These are phyloP conservation scores for Boletus subparvulus DNA, from an alignment of 768 basidiomycete genomes.

Conservation along the genomic window DNA sequence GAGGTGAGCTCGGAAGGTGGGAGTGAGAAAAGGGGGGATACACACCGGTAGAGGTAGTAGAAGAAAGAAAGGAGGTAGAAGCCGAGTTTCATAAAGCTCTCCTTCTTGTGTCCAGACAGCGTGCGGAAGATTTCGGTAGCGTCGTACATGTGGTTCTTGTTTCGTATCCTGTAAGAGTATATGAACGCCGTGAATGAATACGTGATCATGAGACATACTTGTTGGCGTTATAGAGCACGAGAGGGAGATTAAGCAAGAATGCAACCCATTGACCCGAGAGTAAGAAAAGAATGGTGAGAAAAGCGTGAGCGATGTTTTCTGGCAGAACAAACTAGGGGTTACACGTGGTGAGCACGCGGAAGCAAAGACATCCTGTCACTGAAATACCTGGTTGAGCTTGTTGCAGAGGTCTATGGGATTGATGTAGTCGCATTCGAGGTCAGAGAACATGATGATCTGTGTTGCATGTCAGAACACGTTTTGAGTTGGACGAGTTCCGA, in stretches of 20 bases:
- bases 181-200: background rate
- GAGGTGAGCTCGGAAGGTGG: background rate
- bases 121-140: constrained; percentile 99
- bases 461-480: background rate
- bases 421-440: constrained; percentile 99
- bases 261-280: constrained; percentile 94
- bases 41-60: constrained; percentile 88
- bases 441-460: constrained; percentile 99
- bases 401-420: constrained; percentile 99
- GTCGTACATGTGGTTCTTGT: constrained; percentile 97
- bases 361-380: background rate
- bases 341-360: background rate
- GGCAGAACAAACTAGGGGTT: constrained; percentile 87
- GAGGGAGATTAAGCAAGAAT: constrained; percentile 84
- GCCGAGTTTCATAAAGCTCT: constrained; percentile 92
- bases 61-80: constrained; percentile 92
- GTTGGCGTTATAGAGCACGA: constrained; percentile 88
- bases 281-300: constrained; percentile 89
- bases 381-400: constrained; percentile 90
- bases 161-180: constrained; percentile 63
- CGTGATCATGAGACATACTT: constrained; percentile 58
- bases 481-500: constrained; percentile 20
- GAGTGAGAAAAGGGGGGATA: constrained; percentile 7
- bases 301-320: constrained; percentile 93
- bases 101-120: constrained; percentile 90